Evolutionary conservation across 306 rosid species (phyloP).

Genomic region (Rosa persica): DNA sequence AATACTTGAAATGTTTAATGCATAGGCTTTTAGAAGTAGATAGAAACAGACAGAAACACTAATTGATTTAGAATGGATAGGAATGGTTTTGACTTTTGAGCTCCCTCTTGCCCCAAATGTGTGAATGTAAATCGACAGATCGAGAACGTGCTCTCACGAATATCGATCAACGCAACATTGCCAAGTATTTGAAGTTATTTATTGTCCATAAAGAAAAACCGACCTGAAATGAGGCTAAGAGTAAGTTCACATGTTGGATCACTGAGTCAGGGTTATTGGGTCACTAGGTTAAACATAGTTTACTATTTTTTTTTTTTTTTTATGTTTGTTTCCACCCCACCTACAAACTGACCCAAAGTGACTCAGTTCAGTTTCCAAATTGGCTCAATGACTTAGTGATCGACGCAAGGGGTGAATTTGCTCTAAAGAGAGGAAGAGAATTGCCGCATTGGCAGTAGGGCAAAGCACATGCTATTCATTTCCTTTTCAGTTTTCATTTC

Average conservation of each 20-base stretch:
- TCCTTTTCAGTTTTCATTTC: neutral
- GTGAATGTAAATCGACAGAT: neutral
- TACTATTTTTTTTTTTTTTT: too few relatives aligned
- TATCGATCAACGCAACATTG: neutral
- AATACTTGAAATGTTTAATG: neutral
- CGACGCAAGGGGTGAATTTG: too few relatives aligned
- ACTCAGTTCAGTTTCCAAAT: too few relatives aligned
- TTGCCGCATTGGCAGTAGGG: neutral
- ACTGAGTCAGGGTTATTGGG: too few relatives aligned
- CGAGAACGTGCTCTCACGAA: neutral
- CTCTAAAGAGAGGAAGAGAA: too few relatives aligned
- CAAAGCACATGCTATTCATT: neutral
- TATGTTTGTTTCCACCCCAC: too few relatives aligned
- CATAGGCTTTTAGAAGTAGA: neutral
- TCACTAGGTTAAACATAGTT: too few relatives aligned
- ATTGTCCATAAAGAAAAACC: neutral
- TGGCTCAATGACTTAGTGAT: too few relatives aligned
- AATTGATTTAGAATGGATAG: neutral
- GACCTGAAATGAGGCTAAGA: neutral
- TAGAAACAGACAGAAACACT: neutral
- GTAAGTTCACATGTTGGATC: too few relatives aligned
- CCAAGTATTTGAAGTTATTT: neutral
- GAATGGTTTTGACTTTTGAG: neutral
- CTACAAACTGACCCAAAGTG: too few relatives aligned
- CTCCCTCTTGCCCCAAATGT: neutral